Conservation (phyloP, 108 stramenopile species). For the Nitzschia sp. region DNA sequence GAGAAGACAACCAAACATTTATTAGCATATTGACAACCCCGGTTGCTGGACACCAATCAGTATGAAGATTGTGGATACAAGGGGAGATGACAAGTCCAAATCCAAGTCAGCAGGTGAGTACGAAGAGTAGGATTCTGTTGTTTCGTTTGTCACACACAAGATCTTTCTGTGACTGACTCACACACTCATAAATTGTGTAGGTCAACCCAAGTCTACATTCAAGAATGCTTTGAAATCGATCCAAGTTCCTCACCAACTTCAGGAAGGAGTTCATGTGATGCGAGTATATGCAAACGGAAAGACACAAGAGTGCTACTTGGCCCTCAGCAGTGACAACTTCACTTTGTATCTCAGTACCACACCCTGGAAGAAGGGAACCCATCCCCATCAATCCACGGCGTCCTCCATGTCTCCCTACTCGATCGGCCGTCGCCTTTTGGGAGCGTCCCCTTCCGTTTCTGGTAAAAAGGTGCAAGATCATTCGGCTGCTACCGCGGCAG, state of each 20-base stretch:
- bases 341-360: conserved; percentile 51
- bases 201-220: conserved; percentile 32
- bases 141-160: no score
- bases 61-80: no score
- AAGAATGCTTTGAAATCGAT: conserved; percentile 58
- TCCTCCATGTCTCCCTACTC: conserved; percentile 1
- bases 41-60: no score
- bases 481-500: not conserved
- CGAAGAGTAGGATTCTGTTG: no score
- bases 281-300: conserved; percentile 68
- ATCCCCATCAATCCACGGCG: not conserved
- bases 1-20: no score
- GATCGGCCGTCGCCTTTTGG: not conserved
- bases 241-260: conserved; percentile 45
- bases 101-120: not conserved
- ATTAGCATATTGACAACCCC: no score
- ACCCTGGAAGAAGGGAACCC: not conserved
- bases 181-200: no score
- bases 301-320: conserved; percentile 47
- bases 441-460: not conserved
- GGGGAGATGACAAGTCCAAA: not conserved
- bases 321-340: conserved; percentile 66
- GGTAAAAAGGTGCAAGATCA: not conserved
- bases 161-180: no score
- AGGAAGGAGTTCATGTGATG: conserved; percentile 56